Percentiles rank a stretch among this genome's conserved stretches.
Conservation (phyloP, 2,329 filamentous ascomycete species). For the Alternaria triticimaculans region DNA sequence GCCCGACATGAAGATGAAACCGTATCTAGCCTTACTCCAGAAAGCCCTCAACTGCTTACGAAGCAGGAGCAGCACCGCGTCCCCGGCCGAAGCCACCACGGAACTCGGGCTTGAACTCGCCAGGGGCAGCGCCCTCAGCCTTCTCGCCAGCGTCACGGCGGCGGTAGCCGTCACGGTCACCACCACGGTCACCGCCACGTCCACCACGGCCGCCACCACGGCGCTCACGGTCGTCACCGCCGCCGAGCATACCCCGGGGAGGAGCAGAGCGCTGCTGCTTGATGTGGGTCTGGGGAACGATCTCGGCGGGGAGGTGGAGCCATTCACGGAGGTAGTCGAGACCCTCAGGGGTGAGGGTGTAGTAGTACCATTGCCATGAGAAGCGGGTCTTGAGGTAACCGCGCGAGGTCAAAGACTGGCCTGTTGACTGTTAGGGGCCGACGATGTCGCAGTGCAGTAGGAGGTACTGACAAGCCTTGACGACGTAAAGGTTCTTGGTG, state of each 20-base stretch:
- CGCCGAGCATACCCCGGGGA: constrained; percentile 95
- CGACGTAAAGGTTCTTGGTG: constrained; percentile 99
- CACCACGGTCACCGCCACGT: constrained; percentile 66
- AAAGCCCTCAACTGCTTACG: constrained; percentile 37
- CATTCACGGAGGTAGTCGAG: constrained; percentile 99
- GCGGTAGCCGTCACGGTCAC: constrained; percentile 83
- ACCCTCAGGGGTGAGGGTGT: constrained; percentile 99
- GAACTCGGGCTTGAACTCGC: constrained; percentile 54
- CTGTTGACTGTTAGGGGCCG: constrained; percentile 28
- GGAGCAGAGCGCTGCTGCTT: constrained; percentile 99
- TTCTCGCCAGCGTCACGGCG: constrained; percentile 74
- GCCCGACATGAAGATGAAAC: constrained; percentile 34
- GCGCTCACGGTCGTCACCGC: constrained; percentile 76
- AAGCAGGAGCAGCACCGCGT: constrained; percentile 48
- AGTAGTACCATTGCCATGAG: constrained; percentile 83
- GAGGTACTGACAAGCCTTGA: constrained; percentile 77
- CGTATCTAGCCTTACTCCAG: constrained; percentile 28
- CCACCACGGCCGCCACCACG: constrained; percentile 72
- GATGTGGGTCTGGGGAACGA: constrained; percentile 99
- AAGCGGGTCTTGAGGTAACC: constrained; percentile 99
- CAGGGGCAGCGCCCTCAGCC: constrained; percentile 48
- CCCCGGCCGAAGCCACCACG: constrained; percentile 53
- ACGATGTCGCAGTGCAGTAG: not conserved
- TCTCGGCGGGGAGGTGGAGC: constrained; percentile 99
- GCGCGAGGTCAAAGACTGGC: constrained; percentile 95